Evolutionary conservation across 2,329 filamentous ascomycete genomes (phyloP).

Genomic region (Sclerotinia spermophila): DNA sequence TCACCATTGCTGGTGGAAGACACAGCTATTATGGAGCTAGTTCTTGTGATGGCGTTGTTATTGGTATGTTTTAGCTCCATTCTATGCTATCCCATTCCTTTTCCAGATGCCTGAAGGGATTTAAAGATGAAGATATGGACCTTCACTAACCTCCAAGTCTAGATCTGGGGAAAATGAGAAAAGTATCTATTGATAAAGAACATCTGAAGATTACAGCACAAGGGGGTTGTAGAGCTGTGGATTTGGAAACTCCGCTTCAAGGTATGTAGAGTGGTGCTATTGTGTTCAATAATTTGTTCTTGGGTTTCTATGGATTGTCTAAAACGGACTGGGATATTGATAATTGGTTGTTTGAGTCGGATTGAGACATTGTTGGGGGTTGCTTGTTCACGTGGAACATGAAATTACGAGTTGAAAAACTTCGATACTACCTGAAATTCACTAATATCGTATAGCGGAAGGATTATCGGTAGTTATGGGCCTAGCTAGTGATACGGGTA

Average conservation of each 20-base stretch:
- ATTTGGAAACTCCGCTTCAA: background rate
- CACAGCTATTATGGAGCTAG: background rate
- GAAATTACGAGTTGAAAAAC: background rate
- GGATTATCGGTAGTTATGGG: background rate
- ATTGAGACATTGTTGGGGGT: background rate
- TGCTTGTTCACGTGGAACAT: background rate
- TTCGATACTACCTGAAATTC: rapidly evolving
- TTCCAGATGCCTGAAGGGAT: background rate
- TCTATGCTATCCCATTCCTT: background rate
- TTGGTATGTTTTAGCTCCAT: background rate
- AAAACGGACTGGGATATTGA: background rate
- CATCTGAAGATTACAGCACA: background rate
- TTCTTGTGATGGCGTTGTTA: background rate
- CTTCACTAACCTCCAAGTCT: background rate
- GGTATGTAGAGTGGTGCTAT: background rate
- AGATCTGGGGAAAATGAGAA: background rate
- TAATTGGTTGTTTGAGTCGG: background rate
- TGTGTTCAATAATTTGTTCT: background rate
- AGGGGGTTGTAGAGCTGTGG: background rate
- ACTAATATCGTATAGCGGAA: background rate
- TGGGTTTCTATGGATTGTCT: background rate
- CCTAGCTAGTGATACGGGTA: background rate
- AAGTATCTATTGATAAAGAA: background rate
- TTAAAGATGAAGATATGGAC: background rate
- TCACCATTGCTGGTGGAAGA: background rate